Evolutionary conservation across 129 eudicot genomes (phyloP).

Genomic region (Helianthus annuus): DNA sequence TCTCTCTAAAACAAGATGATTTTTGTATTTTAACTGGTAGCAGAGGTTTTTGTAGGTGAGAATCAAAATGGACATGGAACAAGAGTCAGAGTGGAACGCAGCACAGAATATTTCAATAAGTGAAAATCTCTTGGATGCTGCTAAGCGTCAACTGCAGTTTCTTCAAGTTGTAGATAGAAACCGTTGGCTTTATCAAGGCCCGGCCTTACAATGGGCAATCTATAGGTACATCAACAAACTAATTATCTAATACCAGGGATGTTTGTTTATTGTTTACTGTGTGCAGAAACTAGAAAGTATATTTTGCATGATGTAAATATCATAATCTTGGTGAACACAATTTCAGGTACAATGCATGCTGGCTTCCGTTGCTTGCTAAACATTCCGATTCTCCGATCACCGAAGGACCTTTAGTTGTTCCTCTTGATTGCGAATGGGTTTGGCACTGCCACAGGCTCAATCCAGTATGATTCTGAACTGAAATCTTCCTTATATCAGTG

Average conservation of each 20-base stretch:
- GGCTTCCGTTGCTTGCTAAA: conserved; percentile 95
- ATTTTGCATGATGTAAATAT: background rate
- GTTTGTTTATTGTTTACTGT: background rate
- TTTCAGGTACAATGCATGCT: conserved; percentile 77
- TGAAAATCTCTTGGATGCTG: conserved; percentile 75
- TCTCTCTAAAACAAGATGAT: background rate
- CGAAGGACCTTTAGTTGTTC: conserved; percentile 90
- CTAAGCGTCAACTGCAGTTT: conserved; percentile 70
- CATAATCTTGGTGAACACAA: conserved; percentile 1
- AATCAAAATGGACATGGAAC: conserved; percentile 56
- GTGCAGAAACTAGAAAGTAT: background rate
- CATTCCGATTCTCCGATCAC: conserved; percentile 53
- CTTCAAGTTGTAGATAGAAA: conserved; percentile 74
- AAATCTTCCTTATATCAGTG: background rate
- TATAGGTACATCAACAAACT: conserved; percentile 49
- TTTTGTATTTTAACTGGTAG: background rate
- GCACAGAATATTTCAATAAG: conserved; percentile 67
- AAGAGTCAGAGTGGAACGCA: conserved; percentile 79
- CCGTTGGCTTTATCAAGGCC: conserved; percentile 83
- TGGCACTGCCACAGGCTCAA: conserved; percentile 99
- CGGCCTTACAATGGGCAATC: conserved; percentile 62
- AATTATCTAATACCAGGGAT: background rate
- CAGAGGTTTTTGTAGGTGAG: background rate
- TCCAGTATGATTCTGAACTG: conserved; percentile 64
- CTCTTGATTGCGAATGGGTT: conserved; percentile 98